Percentiles rank a stretch among this genome's conserved stretches.
Conservation (phyloP, 202 grass and related monocot species). For the Dendrocalamus latiflorus region DNA sequence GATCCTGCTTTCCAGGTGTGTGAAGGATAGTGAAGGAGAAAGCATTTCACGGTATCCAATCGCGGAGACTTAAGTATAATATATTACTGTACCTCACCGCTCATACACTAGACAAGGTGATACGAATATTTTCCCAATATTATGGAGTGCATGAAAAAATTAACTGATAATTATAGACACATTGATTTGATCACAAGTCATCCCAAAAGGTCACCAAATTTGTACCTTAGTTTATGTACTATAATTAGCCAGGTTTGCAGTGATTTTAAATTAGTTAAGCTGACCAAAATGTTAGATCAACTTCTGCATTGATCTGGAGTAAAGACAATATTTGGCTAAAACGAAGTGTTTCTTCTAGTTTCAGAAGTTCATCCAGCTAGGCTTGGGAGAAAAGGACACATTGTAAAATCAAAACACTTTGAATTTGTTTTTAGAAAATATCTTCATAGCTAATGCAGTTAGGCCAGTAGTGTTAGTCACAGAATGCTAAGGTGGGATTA, state of each 20-base stretch:
- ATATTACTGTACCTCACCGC: not conserved
- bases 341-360: not conserved
- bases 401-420: not conserved
- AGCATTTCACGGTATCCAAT: slow-evolving; percentile 11
- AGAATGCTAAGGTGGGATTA: not conserved
- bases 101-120: not conserved
- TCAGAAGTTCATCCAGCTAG: not conserved
- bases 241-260: not conserved
- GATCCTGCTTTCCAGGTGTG: slow-evolving; percentile 23
- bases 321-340: not conserved
- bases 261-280: not conserved
- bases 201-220: not conserved
- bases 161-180: not conserved
- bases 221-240: no score
- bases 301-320: not conserved
- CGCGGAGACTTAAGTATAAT: not conserved
- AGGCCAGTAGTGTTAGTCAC: not conserved
- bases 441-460: not conserved
- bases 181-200: not conserved
- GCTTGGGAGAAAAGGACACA: not conserved
- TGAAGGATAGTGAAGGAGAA: not conserved
- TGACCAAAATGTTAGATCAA: not conserved
- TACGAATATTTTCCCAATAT: not conserved
- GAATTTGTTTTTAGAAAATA: not conserved
- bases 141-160: not conserved